Conservation (phyloP, 805 yeast species). For the Aciculoconidium aculeatum region DNA sequence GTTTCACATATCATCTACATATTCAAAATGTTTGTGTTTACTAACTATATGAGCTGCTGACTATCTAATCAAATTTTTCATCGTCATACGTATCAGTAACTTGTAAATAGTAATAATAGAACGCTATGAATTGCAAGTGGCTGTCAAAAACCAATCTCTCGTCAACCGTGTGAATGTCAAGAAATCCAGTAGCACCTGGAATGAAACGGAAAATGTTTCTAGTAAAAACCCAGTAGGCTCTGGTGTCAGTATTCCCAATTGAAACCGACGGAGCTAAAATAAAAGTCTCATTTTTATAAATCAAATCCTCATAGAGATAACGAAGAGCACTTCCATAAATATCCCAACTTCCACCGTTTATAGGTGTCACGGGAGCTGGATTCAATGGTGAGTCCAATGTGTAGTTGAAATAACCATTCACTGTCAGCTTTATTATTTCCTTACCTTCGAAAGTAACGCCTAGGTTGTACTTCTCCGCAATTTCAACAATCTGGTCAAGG, state of each 20-base stretch:
- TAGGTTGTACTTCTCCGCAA: constrained; percentile 33
- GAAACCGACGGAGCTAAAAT: constrained; percentile 30
- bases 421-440: constrained; percentile 17
- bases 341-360: constrained; percentile 27
- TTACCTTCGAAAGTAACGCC: constrained; percentile 29
- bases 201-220: constrained; percentile 31
- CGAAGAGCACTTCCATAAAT: constrained; percentile 32
- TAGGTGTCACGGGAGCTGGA: constrained; percentile 36
- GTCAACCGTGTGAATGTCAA: constrained; percentile 29
- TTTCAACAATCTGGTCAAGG: constrained; percentile 19
- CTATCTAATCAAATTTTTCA: constrained; percentile 5
- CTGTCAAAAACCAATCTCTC: constrained; percentile 26
- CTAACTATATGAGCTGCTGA: too few species aligned
- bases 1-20: constrained; percentile 1
- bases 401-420: constrained; percentile 28
- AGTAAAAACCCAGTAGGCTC: constrained; percentile 36
- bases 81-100: constrained; percentile 17
- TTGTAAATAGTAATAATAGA: constrained; percentile 34
- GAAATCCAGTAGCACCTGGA: constrained; percentile 18
- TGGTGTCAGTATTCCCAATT: constrained; percentile 39
- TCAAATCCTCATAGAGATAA: constrained; percentile 32
- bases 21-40: constrained; percentile 9
- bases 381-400: constrained; percentile 21
- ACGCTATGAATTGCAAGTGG: constrained; percentile 31
- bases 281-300: constrained; percentile 20